phyloP scores from a whole-genome alignment of 176 grass and related monocot genomes.

The Zoysia pacifica region DNA sequence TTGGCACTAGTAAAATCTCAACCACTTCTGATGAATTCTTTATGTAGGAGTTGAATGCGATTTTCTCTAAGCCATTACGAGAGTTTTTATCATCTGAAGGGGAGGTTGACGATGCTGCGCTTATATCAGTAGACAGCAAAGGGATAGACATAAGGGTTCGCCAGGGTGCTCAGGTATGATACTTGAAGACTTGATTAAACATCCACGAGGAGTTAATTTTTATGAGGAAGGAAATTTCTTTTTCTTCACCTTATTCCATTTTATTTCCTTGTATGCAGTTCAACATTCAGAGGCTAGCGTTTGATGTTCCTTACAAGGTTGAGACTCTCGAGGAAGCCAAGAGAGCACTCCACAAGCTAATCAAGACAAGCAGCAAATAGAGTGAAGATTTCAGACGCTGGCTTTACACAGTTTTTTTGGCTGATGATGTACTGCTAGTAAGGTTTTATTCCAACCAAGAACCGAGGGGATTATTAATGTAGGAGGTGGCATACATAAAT shows the following conservation, averaged over 20 bases:
- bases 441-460: background rate
- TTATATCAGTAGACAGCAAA: conserved; percentile 99
- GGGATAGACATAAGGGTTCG: conserved; percentile 94
- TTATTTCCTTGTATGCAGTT: conserved; percentile 54
- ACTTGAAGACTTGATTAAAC: conserved; percentile 3
- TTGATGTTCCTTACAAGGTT: conserved; percentile 79
- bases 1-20: background rate
- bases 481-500: conserved; percentile 27
- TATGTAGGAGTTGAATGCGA: conserved; percentile 80
- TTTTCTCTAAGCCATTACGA: conserved; percentile 92
- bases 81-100: conserved; percentile 78
- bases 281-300: conserved; percentile 73
- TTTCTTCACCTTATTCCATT: background rate
- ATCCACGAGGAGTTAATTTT: background rate
- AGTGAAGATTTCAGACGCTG: conserved; percentile 8
- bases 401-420: background rate
- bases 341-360: conserved; percentile 77
- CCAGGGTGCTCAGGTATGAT: conserved; percentile 92
- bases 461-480: background rate
- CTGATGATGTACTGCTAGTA: background rate
- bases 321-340: conserved; percentile 98
- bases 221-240: background rate
- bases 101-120: conserved; percentile 90
- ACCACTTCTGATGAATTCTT: conserved; percentile 12
- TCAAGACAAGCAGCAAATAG: conserved; percentile 61